phyloP scores from a whole-genome alignment of 257 asterid genomes.

The Jaltomata sinuosa region DNA sequence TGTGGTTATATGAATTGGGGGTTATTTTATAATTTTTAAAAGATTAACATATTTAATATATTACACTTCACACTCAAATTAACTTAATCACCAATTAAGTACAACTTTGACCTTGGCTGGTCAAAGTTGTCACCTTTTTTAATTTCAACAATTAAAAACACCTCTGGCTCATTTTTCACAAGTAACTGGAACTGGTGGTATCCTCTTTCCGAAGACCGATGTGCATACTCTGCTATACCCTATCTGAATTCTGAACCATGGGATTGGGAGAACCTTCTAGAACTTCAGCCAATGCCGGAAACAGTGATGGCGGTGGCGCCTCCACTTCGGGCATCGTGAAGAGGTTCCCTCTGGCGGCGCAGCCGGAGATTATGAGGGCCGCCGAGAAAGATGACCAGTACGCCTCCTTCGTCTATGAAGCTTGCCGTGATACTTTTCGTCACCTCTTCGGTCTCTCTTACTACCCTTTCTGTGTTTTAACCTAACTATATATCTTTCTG shows the following conservation, averaged over 20 bases:
- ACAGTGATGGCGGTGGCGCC: constrained; percentile 17
- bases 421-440: constrained; percentile 98
- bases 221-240: not conserved
- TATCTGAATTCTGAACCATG: not conserved
- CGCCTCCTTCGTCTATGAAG: constrained; percentile 89
- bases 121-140: too few relatives aligned
- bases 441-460: constrained; percentile 48
- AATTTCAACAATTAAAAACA: too few relatives aligned
- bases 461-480: not conserved
- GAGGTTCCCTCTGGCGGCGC: constrained; percentile 75
- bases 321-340: constrained; percentile 19
- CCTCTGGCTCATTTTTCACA: too few relatives aligned
- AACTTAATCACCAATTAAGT: too few relatives aligned
- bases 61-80: too few relatives aligned
- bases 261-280: not conserved
- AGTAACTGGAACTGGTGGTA: too few relatives aligned
- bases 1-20: too few relatives aligned
- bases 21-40: too few relatives aligned
- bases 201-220: not conserved
- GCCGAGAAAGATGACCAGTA: constrained; percentile 99
- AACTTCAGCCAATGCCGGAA: constrained; percentile 25
- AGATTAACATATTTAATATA: too few relatives aligned
- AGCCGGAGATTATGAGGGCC: constrained; percentile 97
- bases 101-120: too few relatives aligned
- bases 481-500: not conserved